A percentile compares a stretch with the other conserved stretches of the same genome.
Conservation (phyloP, 495 filamentous ascomycete genomes). For the Pseudomonodictys pantanalensis region DNA sequence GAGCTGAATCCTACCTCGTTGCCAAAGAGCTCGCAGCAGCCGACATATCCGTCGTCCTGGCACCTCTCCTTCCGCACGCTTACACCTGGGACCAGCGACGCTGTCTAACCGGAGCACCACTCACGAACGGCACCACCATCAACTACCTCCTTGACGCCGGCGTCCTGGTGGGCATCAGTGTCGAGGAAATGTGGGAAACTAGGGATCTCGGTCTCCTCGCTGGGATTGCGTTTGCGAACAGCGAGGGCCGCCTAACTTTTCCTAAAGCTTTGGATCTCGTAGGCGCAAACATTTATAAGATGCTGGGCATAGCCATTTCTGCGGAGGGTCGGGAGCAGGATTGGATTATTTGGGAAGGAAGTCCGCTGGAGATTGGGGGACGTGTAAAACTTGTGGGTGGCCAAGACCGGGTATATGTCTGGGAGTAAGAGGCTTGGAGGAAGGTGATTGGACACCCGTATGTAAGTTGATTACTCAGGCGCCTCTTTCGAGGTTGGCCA, state of each 20-base stretch:
- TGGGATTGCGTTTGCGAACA: constrained; percentile 50
- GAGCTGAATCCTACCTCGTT: constrained; percentile 35
- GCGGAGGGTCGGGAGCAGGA: constrained; percentile 16
- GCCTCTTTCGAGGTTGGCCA: too few species aligned
- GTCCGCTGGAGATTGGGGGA: constrained; percentile 35
- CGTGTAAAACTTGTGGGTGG: constrained; percentile 26
- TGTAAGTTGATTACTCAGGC: too few species aligned
- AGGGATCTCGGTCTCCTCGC: constrained; percentile 48
- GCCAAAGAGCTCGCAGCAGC: constrained; percentile 27
- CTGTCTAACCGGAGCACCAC: constrained; percentile 33
- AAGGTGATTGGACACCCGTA: too few species aligned
- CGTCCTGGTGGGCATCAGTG: constrained; percentile 47
- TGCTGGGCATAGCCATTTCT: constrained; percentile 44
- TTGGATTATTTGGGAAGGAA: constrained; percentile 35
- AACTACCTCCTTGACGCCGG: constrained; percentile 46
- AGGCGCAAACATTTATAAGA: constrained; percentile 48
- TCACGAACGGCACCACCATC: constrained; percentile 49
- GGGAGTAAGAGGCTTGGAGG: too few species aligned
- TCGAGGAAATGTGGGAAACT: constrained; percentile 51
- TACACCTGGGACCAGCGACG: constrained; percentile 35
- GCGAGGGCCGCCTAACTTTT: constrained; percentile 43
- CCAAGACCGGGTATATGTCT: too few species aligned
- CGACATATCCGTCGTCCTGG: constrained; percentile 31
- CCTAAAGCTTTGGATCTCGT: constrained; percentile 47
- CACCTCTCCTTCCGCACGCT: constrained; percentile 30